Evolutionary conservation across 2,329 filamentous ascomycete genomes (phyloP), one percentile per base, ranked within the genome.

Genomic region (Ceratocystis ficicola): DNA sequence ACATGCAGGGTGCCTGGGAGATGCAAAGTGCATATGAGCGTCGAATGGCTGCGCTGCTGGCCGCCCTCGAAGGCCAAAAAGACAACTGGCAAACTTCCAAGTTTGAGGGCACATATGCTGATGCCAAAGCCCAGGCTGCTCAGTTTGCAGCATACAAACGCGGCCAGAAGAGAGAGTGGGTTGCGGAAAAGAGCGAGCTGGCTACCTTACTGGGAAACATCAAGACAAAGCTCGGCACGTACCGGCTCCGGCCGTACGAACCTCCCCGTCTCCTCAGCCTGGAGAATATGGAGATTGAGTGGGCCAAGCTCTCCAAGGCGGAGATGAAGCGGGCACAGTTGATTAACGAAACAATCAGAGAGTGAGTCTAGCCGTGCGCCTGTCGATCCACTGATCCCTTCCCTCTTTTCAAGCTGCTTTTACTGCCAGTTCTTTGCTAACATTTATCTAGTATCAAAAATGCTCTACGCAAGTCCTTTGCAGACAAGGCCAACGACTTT

Each of bases 1-100:
- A 94, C 75, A 97, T 99, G 94, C 91, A 96, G 74, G 94, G 94
- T 25, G 93, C 94, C 7, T 99, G 94, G 94, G 93, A 96, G 77
- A 99, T 99, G 94, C 92, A 99, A 76, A 95, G 90, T 73, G 89
- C 88, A 36, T 99, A 93, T 74, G 94, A 99, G 79, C 83, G 88
- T 72, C 85, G 94, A 68, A 95, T 97, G 89, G 84, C 85, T 67
- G 89, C 86, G 70, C 80, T 99, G 50, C 79, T 97, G 69, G 81
- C 84, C 70, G 81, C 86, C 69, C 90, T 97, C 71, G 80, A 81
- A 30, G 81, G 82, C 69, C 91, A 96, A 75, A 81, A 86, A 62
- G 80, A 87, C 65, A 75, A 80, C 67, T 99, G 94, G 94, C 82
- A 87, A 70, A 82, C 84, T 60, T 84, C 93, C 10, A 86, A 81